Base-by-base conservation (phyloP, 768 basidiomycete species). In the Podaxis carcinomalis region DNA sequence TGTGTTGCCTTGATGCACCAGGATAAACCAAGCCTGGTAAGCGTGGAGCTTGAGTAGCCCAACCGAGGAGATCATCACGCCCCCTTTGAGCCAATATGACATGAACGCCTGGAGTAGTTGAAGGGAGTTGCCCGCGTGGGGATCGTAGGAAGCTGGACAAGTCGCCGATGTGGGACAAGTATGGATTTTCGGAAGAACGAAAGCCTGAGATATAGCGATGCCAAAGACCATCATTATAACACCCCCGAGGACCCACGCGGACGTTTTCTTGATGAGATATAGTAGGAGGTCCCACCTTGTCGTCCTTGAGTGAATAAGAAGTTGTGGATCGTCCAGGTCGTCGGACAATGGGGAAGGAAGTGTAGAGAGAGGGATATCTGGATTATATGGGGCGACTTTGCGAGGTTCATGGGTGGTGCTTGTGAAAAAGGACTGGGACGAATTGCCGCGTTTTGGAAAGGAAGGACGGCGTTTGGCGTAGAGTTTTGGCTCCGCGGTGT, bases 1-100 rank as follows among this genome's bases (percentile, higher is more conserved):
- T 11, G 65, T 66, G 37, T 66, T 66, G 1, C 65, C 65, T 5
- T 60, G 32, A 21, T 61, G 56, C 63, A 64, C 64, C 46, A 64
- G 61, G 27, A 66, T 60, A 39, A 62, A 64, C 65, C 65, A 66
- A 2, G 65, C 61, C 55, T 66, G 65, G 32, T 64, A 66, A 5
- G 63, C 65, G 51, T 52, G 59, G 6, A 66, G 63, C 44, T 58
- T 62, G 7, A 64, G 50, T 25, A 64, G 49, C 6, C 65, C 65
- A 21, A 64, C 32, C 2, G 59, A 52, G 9, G 65, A 49, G 6
- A 66, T 56, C 16, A 59, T 39, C 6, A 62, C 51, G 23, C 65
- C 65, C 7, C 54, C 51, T 25, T 62, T 61, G 23, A 66, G 55
- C 65, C 65, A 66, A 52, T 66, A 66, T 3, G 49, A 35, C 61